Evolutionary conservation across 345 rosid genomes (phyloP).

Genomic region (Psidium guajava): DNA sequence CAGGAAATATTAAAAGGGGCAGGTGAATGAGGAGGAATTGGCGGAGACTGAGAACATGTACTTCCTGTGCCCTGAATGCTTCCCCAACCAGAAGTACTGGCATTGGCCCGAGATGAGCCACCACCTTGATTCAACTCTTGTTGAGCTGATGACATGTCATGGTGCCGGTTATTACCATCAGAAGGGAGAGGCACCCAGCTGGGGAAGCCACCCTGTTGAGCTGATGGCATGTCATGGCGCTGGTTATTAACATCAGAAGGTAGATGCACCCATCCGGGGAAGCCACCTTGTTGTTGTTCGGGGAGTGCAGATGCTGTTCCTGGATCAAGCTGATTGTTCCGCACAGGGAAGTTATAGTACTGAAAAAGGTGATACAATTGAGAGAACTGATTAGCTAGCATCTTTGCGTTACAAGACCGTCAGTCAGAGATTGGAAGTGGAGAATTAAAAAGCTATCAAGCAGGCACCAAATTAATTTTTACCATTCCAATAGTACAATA

Average conservation of each 20-base stretch:
- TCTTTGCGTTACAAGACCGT: not conserved
- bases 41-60: not conserved
- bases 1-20: not conserved
- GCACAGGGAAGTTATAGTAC: conserved; percentile 5
- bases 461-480: not conserved
- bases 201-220: not conserved
- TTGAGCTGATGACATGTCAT: not conserved
- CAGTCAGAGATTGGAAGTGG: not conserved
- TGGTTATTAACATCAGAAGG: not conserved
- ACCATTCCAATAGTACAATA: not conserved
- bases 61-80: not conserved
- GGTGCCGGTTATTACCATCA: not conserved
- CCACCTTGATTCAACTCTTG: not conserved
- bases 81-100: not conserved
- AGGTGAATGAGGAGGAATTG: not conserved
- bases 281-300: not conserved
- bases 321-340: conserved; percentile 13
- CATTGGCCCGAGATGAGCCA: not conserved
- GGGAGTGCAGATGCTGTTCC: not conserved
- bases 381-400: not conserved
- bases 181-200: not conserved
- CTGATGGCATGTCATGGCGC: not conserved
- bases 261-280: too few species aligned
- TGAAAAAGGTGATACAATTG: not conserved
- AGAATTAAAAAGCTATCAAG: not conserved